Base-by-base conservation (phyloP, 2,329 filamentous ascomycete genomes). In the Aureobasidium sp. region DNA sequence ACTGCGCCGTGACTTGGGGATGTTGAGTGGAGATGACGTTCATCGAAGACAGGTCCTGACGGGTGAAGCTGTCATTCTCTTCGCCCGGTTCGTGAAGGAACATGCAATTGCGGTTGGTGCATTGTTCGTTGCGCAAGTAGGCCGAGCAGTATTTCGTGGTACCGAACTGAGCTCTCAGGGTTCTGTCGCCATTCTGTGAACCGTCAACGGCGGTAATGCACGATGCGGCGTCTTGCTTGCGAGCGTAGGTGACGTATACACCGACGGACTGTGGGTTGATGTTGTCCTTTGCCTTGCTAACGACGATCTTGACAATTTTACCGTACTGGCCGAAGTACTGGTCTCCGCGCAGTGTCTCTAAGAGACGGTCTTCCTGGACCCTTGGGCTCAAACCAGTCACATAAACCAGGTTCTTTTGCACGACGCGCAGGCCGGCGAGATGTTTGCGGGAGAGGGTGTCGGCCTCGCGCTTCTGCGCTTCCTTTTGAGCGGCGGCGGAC, bases 141-240 rank as follows among this genome's bases (percentile, higher is more conserved):
- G 93, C 91, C 0, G 93, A 98, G 69, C 93, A 98, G 70, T 98
- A 98, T 68, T 98, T 98, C 4, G 93, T 98, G 0, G 93, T 98
- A 21, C 93, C 93, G 59, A 84, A 85, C 66, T 85, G 83, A 11
- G 83, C 83, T 61, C 88, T 85, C 17, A 98, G 72, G 12, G 88
- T 78, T 47, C 91, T 79, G 58, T 97, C 93, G 49, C 88, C 90
- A 64, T 98, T 97, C 57, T 86, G 80, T 2, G 90, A 94, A 29
- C 90, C 90, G 68, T 98, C 90, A 4, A 98, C 93, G 32, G 90
- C 89, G 53, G 84, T 79, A 58, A 98, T 98, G 68, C 93, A 98
- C 32, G 80, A 83, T 35, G 85, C 85, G 14, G 93, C 93, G 70
- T 97, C 93, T 59, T 89, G 83, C 66, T 95, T 95, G 59, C 81